Evolutionary conservation across 768 basidiomycete species (phyloP), one percentile per base, ranked within the genome.

Genomic region (Psilocybe tampanensis): DNA sequence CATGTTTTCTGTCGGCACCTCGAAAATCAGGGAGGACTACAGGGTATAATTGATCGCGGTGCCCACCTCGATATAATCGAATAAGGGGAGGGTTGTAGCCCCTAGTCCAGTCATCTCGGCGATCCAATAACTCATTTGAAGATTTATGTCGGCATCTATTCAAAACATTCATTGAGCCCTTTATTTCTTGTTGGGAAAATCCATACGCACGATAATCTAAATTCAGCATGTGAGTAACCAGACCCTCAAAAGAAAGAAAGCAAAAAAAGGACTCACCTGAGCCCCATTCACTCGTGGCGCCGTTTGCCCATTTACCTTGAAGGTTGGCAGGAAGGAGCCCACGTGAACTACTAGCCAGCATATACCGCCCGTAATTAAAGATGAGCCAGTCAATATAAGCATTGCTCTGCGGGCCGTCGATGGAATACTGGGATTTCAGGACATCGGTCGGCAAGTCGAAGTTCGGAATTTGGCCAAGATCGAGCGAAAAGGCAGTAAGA

Each of bases 61-160:
- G 34, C 70, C 19, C 43, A 87, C 88, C 78, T 89, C 79, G 42
- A 90, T 77, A 62, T 88, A 89, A 63, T 90, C 74, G 58, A 87
- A 92, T 9, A 90, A 64, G 0, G 86, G 76, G n/a, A 67, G 55
- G 0, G 80, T 80, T 19, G 89, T 76, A 52, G 84, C 44, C 36
- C 62, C 78, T 57, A 89, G 71, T 56, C 82, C 81, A 8, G 85
- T 86, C 73, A 83, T 81, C 63, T 90, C 89, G 17, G 88, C 88
- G 48, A 77, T 78, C 89, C 89, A 91, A 66, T 90, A 89, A 65
- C 89, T 91, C 89, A 90, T 90, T 67, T 92, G 89, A 36, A 88
- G 78, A 59, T 92, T 92, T 61, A 92, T 88, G 56, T 92, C 90
- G 26, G 89, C 80, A 64, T 90, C 88, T 89, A 32, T 21, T 52